Evolutionary conservation across 2,329 filamentous ascomycete species (phyloP).

Genomic region (Trichoderma hamatum): DNA sequence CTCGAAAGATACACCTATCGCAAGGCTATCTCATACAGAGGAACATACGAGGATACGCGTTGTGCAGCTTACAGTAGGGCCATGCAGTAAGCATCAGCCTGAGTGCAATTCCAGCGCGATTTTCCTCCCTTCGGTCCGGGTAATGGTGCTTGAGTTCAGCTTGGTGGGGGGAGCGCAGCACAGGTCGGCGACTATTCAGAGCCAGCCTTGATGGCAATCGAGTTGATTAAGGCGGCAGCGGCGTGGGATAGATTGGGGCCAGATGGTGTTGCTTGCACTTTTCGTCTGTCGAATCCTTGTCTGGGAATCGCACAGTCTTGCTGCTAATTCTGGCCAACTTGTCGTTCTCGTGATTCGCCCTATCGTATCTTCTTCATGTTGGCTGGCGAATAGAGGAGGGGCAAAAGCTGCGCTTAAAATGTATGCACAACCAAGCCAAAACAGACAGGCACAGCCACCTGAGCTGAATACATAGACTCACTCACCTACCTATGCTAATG

Average conservation of each 20-base stretch:
- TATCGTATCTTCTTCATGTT: neutral
- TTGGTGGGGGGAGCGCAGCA: neutral
- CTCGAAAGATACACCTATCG: neutral
- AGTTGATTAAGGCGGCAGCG: no score
- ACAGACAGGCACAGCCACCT: neutral
- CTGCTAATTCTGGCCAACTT: neutral
- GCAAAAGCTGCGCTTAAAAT: neutral
- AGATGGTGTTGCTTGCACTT: neutral
- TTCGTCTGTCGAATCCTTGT: neutral
- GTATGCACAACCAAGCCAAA: neutral
- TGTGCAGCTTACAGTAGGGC: neutral
- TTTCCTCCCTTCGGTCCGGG: neutral
- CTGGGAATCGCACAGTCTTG: neutral
- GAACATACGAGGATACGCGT: neutral
- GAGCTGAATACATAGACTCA: neutral
- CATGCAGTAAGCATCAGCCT: slow-evolving; percentile 9
- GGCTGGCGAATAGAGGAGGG: neutral
- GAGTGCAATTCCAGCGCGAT: neutral
- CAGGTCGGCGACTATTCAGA: neutral
- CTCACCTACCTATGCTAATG: no score
- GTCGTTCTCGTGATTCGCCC: neutral
- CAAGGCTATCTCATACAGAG: neutral
- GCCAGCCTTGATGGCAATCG: neutral
- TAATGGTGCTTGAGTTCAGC: no score
- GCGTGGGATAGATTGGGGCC: no score